Percentiles rank a stretch among this genome's conserved stretches.
Conservation (phyloP, 495 filamentous ascomycete genomes). For the Astrothelium macrocarpum region DNA sequence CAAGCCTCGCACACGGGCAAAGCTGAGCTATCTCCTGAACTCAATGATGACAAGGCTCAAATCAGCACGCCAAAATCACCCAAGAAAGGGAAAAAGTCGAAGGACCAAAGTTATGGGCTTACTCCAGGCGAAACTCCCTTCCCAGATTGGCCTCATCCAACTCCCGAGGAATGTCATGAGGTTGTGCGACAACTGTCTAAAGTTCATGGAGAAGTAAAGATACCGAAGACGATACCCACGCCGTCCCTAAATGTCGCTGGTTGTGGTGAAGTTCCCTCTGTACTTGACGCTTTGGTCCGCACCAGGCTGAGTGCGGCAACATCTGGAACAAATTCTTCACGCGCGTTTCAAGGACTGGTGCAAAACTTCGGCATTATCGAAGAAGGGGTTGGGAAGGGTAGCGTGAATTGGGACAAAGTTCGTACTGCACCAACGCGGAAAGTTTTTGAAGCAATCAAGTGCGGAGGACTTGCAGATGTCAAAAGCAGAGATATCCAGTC, state of each 20-base stretch:
- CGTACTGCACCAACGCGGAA: constrained; percentile 51
- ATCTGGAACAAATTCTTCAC: constrained; percentile 52
- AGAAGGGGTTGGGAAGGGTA: constrained; percentile 59
- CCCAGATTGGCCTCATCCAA: constrained; percentile 59
- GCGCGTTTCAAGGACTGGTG: constrained; percentile 62
- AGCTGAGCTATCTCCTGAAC: background rate
- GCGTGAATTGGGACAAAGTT: constrained; percentile 80
- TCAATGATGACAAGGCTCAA: background rate
- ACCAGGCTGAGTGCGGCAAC: constrained; percentile 74
- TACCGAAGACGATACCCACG: constrained; percentile 58
- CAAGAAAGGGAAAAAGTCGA: constrained; percentile 13
- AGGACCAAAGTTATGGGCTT: constrained; percentile 23
- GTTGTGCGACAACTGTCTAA: constrained; percentile 60
- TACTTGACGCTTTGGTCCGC: constrained; percentile 79
- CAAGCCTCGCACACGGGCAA: background rate
- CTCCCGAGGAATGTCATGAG: constrained; percentile 59
- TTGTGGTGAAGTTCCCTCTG: constrained; percentile 87
- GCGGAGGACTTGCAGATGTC: constrained; percentile 56
- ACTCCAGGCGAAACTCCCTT: constrained; percentile 48
- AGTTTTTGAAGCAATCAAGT: constrained; percentile 62
- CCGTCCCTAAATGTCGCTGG: constrained; percentile 75
- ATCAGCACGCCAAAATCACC: background rate
- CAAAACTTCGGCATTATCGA: constrained; percentile 55
- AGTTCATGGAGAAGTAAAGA: constrained; percentile 54
- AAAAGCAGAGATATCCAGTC: constrained; percentile 73